Evolutionary conservation across 2,329 filamentous ascomycete genomes (phyloP), one percentile per base, ranked within the genome.

Genomic region (Fusarium sp.): DNA sequence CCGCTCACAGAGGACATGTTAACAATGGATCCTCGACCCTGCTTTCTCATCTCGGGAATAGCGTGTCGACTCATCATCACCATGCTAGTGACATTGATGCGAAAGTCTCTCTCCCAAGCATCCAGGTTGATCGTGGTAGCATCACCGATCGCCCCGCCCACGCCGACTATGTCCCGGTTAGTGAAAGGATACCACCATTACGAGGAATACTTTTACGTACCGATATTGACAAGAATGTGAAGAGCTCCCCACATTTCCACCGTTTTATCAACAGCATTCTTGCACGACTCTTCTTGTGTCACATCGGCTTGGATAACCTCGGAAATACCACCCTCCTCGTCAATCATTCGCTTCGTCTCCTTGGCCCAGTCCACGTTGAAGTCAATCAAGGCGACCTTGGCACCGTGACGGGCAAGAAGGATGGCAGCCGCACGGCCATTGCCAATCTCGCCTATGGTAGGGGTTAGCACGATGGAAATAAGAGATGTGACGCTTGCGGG

Each of bases 11-110:
- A 59, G 7, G 56, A 59, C 56, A 59, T 59, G 8, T 59, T 59
- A 6, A 59, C 13, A 18, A 59, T 59, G 2, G 56, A 59, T 22
- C 56, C 56, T 2, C 56, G 56, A 8, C 48, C 56, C 16, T 59
- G 56, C 37, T 59, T 59, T 25, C 48, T 55, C 56, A 59, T 59
- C 7, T 59, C 56, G 22, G 56, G 56, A 8, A 59, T 59, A 4
- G 48, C 56, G 20, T 44, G 25, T 5, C 56, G 56, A 9, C 56
- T 59, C 56, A 59, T 59, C 40, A 59, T 55, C 10, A 59, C 56
- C 56, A 59, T 59, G 29, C 56, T 59, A 16, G 56, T 59, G 29
- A 59, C 56, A 16, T 59, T 59, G 7, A 59, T 59, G 18, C 56
- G 56, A 7, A 59, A 59, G 14, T 59, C 56, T 32, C 56, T 24